Base-by-base conservation (phyloP, 1,284 basidiomycete species). In the Apiotrichum brassicae region DNA sequence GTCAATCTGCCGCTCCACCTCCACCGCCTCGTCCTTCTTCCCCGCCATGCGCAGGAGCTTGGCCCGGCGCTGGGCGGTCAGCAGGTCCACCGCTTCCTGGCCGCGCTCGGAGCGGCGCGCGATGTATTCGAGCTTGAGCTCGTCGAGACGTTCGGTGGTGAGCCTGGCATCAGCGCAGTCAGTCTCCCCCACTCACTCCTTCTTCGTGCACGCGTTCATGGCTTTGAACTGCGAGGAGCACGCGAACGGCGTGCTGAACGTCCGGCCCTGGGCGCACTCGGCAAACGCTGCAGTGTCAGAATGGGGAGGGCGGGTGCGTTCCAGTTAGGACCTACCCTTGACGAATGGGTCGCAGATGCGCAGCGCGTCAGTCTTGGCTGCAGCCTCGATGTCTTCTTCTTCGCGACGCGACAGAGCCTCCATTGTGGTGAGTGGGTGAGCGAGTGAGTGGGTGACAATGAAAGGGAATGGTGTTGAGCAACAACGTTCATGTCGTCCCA, bases 331-430 rank as follows among this genome's bases (percentile, higher is more conserved):
- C 70, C 47, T 59, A 85, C 90, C 85, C 81, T 82, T 83, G 6
- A 93, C 86, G 3, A 85, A 56, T 1, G 76, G 61, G 63, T 91
- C 86, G 59, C 90, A 93, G 67, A 85, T 82, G 63, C 81, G 84
- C 63, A 91, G 70, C 13, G 89, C 89, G 47, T 81, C 77, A 11
- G 81, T 79, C 67, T 91, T 92, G 16, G 86, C 86, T 7, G 45
- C 40, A 19, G 43, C 37, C 54, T 52, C 49, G 41, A 56, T 71
- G 12, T 84, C 85, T 40, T 90, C 85, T 68, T 92, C 89, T 73
- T 94, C 90, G 51, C 90, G 79, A 56, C 89, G 80, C 23, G 89
- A 92, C 26, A 94, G 79, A 22, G 87, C 80, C 71, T 90, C 83
- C 88, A 90, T 90, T 30, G 35, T 16, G 32, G 25, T 28, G 13